Conservation (phyloP, 2,329 filamentous ascomycete species). For the Calonectria naviculata region DNA sequence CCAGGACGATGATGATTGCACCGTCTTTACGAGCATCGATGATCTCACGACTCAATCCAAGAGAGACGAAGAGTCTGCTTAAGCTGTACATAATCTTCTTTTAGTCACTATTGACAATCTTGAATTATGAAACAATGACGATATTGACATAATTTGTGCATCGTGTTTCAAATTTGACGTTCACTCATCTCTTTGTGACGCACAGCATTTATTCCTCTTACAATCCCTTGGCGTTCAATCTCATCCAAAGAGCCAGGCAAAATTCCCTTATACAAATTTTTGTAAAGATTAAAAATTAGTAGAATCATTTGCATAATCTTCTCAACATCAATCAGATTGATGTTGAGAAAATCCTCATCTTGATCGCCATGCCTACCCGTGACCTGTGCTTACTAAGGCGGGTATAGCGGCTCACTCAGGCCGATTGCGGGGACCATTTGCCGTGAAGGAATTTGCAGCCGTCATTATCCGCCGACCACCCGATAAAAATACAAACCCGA, state of each 20-base stretch:
- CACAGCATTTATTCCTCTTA: no score
- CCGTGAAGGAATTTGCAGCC: background rate
- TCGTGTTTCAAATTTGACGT: no score
- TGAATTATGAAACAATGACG: background rate
- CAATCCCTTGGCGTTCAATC: no score
- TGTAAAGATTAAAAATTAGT: no score
- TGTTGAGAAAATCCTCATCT: background rate
- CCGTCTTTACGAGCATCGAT: background rate
- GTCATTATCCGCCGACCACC: background rate
- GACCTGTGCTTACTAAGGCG: background rate
- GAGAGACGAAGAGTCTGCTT: background rate
- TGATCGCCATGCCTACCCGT: background rate
- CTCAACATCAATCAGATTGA: no score
- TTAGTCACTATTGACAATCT: background rate
- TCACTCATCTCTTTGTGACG: no score
- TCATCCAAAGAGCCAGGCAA: no score
- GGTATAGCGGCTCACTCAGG: no score
- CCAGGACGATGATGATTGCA: background rate
- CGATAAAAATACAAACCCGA: background rate
- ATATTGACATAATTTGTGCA: no score
- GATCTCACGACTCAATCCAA: background rate
- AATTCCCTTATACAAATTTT: no score
- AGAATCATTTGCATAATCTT: no score
- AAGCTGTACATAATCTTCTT: background rate
- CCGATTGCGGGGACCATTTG: no score